These are phyloP conservation scores for Blastobotrys parvus DNA, from an alignment of 805 yeast species.

Conservation along the genomic window DNA sequence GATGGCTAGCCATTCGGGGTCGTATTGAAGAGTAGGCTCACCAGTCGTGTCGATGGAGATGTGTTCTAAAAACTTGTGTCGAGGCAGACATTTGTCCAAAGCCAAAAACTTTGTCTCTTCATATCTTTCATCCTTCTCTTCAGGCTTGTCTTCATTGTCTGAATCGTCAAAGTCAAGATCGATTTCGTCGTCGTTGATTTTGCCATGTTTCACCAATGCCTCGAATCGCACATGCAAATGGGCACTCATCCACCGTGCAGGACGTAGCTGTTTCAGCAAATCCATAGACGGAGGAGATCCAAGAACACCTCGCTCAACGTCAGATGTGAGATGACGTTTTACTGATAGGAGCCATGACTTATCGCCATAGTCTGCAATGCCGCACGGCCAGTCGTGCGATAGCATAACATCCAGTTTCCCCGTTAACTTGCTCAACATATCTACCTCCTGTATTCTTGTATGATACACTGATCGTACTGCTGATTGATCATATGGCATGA, in stretches of 20 bases:
- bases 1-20: slow-evolving; percentile 32
- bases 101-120: slow-evolving; percentile 53
- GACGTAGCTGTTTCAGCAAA: slow-evolving; percentile 47
- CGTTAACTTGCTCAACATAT: slow-evolving; percentile 41
- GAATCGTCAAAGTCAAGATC: slow-evolving; percentile 21
- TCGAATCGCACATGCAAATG: slow-evolving; percentile 73
- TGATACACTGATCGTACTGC: slow-evolving; percentile 62
- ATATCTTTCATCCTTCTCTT: slow-evolving; percentile 5
- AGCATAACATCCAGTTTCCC: slow-evolving; percentile 46
- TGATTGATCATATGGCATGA: slow-evolving; percentile 40
- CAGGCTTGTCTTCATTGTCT: slow-evolving; percentile 10
- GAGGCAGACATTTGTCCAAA: slow-evolving; percentile 74
- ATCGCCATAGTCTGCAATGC: slow-evolving; percentile 61
- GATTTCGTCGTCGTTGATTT: slow-evolving; percentile 26
- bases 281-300: slow-evolving; percentile 67
- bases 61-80: slow-evolving; percentile 49
- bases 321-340: slow-evolving; percentile 64
- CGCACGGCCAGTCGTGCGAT: slow-evolving; percentile 94
- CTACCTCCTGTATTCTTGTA: slow-evolving; percentile 51
- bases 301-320: slow-evolving; percentile 47
- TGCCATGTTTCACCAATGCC: slow-evolving; percentile 42
- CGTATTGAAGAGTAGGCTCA: slow-evolving; percentile 19
- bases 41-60: slow-evolving; percentile 30
- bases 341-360: slow-evolving; percentile 36
- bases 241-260: slow-evolving; percentile 77